Evolutionary conservation across 306 rosid genomes (phyloP).

Genomic region (Mucuna pruriens): DNA sequence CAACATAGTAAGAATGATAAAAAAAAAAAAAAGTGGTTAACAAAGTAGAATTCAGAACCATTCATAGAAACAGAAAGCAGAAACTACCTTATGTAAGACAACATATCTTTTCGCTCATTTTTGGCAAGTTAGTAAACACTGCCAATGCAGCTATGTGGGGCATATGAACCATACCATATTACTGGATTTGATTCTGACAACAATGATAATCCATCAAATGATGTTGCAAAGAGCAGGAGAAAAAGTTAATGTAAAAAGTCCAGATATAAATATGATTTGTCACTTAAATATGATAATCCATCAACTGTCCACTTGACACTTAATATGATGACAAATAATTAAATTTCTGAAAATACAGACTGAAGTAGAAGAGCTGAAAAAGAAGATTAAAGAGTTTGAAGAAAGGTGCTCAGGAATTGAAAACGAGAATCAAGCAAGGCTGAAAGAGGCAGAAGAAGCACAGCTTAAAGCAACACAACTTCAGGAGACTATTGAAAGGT

Average conservation of each 20-base stretch:
- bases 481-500: constrained; percentile 86
- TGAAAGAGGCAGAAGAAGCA: constrained; percentile 80
- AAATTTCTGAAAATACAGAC: constrained; percentile 51
- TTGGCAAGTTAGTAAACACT: not conserved
- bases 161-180: constrained; percentile 16
- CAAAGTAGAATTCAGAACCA: not conserved
- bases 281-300: not conserved
- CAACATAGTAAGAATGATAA: not conserved
- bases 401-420: constrained; percentile 53
- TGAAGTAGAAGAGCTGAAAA: constrained; percentile 65
- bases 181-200: not conserved
- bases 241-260: not conserved
- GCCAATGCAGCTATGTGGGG: not conserved
- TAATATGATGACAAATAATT: constrained; percentile 12
- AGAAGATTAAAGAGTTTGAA: constrained; percentile 66
- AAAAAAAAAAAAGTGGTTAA: not conserved
- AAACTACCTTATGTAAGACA: not conserved
- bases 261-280: constrained; percentile 13
- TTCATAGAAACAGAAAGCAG: constrained; percentile 1
- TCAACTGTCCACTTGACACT: not conserved
- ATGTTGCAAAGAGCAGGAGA: not conserved
- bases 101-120: not conserved
- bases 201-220: not conserved
- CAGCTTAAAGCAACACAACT: constrained; percentile 66
- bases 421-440: constrained; percentile 58